Evolutionary conservation across 2,329 filamentous ascomycete species (phyloP), one percentile per base, ranked within the genome.

Genomic region (Stachybotrys chartarum): DNA sequence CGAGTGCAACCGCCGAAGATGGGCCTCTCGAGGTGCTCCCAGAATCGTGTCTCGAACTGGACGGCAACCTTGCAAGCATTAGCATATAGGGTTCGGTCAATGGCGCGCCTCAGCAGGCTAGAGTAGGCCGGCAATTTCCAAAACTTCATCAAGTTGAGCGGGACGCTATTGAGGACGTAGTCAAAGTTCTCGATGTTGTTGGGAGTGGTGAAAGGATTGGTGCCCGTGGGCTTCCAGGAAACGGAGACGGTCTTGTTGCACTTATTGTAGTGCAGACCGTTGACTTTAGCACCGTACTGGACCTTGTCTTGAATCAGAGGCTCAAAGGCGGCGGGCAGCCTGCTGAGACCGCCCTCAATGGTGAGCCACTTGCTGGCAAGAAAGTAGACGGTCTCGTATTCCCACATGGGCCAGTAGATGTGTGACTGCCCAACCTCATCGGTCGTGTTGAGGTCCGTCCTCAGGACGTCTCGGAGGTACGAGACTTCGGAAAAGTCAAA

Each of bases 1-100:
- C 53, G 50, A 4, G 55, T 55, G n/a, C 56, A 84, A 35, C 82
- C 80, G 32, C 82, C 67, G 57, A 63, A 66, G 48, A 66, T 65
- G 47, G 64, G 65, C 16, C 57, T 54, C 10, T 65, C 63, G 12
- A 64, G 60, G 56, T 69, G 24, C 44, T 66, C 61, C 64, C 63
- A 66, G 58, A 65, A 66, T 17, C 82, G 77, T 0, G 80, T 80
- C 61, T 79, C 72, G 67, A 82, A 84, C 60, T 81, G 80, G 4
- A 85, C 69, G 0, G 80, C 76, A 2, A 85, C 74, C 61, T 71
- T 71, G 51, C 61, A 59, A 1, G 65, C 61, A 12, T 59, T 68
- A 6, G 57, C 58, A 50, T 63, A 68, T 53, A 62, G 53, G 1
- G 60, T 63, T 3, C 64, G 59, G 42, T 64, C 59, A 35, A 67